Evolutionary conservation across 1,139 yeast species (phyloP).

Genomic region (Scheffersomyces insectosa): DNA sequence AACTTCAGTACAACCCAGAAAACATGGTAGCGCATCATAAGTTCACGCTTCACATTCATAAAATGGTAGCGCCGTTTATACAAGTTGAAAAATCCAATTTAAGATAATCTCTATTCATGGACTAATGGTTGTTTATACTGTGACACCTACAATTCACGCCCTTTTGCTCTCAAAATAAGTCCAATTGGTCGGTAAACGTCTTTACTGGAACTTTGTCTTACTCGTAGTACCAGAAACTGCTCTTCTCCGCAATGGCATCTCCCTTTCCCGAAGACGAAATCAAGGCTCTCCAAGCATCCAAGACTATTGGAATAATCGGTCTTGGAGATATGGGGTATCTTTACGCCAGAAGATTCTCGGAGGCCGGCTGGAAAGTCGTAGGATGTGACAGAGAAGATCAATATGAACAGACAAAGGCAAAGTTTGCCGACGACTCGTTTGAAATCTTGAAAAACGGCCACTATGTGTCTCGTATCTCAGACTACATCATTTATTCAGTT

Average conservation of each 20-base stretch:
- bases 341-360: constrained; percentile 75
- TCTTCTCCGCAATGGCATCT: constrained; percentile 31
- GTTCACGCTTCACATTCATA: too few relatives aligned
- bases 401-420: constrained; percentile 47
- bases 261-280: constrained; percentile 46
- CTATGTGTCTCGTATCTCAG: constrained; percentile 74
- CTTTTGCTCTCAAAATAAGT: too few relatives aligned
- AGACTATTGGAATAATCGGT: constrained; percentile 85
- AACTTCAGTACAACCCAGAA: too few relatives aligned
- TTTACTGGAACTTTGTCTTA: too few relatives aligned
- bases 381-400: constrained; percentile 85
- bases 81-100: too few relatives aligned
- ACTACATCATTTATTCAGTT: constrained; percentile 83
- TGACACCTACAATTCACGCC: too few relatives aligned
- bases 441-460: constrained; percentile 74
- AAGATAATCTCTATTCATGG: too few relatives aligned
- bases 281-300: constrained; percentile 21
- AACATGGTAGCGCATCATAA: too few relatives aligned
- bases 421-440: constrained; percentile 47
- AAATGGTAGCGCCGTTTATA: too few relatives aligned
- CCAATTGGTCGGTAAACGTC: too few relatives aligned
- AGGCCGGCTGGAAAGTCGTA: constrained; percentile 87
- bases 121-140: too few relatives aligned
- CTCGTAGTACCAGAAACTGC: not conserved
- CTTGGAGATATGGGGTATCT: constrained; percentile 95